Percentiles rank a stretch among this genome's conserved stretches.
Evolutionary conservation across 371 early-diverging fungal genomes (phyloP).

Genomic region (Parasitella parasitica): DNA sequence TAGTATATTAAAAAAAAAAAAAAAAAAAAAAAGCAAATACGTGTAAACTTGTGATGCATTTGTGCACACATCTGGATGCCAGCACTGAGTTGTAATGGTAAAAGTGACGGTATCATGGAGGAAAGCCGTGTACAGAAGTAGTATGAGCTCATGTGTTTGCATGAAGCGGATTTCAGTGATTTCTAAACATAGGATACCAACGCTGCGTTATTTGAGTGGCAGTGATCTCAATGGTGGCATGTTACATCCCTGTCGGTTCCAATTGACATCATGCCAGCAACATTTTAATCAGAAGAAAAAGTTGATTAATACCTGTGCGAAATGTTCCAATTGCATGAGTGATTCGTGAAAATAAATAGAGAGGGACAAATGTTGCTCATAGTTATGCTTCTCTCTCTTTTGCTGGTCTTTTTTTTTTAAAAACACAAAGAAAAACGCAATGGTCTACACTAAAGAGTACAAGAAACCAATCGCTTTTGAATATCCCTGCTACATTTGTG

Average conservation of each 20-base stretch:
- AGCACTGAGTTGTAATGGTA: background rate
- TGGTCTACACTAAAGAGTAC: slow-evolving; percentile 1
- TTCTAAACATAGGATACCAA: no score
- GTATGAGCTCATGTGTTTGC: no score
- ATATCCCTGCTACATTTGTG: slow-evolving; percentile 14
- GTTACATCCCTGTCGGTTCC: no score
- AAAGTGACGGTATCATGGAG: background rate
- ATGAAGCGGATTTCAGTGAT: no score
- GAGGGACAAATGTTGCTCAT: background rate
- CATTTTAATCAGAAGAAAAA: no score
- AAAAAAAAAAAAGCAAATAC: background rate
- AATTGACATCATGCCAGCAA: no score
- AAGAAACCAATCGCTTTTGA: slow-evolving; percentile 1
- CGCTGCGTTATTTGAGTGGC: no score
- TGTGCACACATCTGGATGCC: background rate
- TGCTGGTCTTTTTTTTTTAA: background rate
- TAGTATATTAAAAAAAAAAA: background rate
- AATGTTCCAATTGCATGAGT: background rate
- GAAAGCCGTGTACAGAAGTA: no score
- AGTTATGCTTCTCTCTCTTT: background rate
- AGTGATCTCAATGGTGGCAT: no score
- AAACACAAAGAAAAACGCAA: background rate
- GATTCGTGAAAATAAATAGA: background rate
- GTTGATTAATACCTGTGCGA: background rate
- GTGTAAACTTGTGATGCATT: background rate